Conservation (phyloP, 1,284 basidiomycete species). For the Moesziomyces sp. region DNA sequence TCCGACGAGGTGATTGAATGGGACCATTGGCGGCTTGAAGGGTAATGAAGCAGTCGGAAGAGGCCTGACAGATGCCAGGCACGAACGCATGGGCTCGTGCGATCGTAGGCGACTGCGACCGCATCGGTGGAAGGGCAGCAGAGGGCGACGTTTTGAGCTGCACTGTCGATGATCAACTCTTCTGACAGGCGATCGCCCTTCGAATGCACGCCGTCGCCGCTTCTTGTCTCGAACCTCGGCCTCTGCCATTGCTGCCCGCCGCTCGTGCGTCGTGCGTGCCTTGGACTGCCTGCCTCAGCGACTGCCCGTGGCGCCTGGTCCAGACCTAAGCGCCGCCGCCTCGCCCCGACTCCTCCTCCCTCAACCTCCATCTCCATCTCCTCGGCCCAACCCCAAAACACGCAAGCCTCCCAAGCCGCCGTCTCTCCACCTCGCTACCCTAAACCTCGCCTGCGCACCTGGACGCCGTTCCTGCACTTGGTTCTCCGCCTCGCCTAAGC, state of each 20-base stretch:
- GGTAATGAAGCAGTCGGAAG: too few relatives aligned
- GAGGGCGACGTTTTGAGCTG: neutral
- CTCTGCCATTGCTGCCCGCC: neutral
- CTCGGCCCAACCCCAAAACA: neutral
- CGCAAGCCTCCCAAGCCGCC: neutral
- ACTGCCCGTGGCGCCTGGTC: neutral
- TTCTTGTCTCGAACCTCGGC: slow-evolving; percentile 2
- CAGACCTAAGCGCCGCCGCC: neutral
- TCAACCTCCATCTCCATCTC: slow-evolving; percentile 2
- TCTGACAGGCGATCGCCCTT: neutral
- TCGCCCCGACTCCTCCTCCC: neutral
- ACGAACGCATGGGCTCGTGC: too few relatives aligned
- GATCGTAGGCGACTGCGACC: neutral
- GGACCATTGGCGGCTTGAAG: too few relatives aligned
- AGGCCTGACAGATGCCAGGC: too few relatives aligned
- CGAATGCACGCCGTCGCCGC: neutral
- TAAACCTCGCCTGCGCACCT: slow-evolving; percentile 4
- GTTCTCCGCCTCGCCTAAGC: slow-evolving; percentile 20
- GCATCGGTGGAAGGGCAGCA: neutral
- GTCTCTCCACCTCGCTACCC: neutral
- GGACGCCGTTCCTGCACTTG: slow-evolving; percentile 24
- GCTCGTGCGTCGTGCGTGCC: neutral
- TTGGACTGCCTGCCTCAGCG: neutral
- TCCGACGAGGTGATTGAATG: too few relatives aligned
- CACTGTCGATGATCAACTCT: neutral